Evolutionary conservation across 2,329 filamentous ascomycete species (phyloP), one percentile per base, ranked within the genome.

Genomic region (Elsinoe australis): DNA sequence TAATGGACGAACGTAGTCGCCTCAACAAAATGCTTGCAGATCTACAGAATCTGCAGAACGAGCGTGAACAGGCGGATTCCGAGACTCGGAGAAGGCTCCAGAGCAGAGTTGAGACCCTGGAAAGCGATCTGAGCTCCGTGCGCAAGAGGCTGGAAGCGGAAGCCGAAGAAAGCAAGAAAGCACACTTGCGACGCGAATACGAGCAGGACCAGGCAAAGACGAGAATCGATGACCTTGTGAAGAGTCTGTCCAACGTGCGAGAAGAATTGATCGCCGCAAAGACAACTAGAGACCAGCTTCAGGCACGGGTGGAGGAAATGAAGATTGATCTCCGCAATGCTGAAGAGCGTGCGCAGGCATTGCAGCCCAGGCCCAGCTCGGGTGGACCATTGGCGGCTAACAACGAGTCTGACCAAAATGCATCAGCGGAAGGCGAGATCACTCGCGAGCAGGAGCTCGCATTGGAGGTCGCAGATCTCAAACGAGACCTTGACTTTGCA

Each of bases 201-300:
- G 92, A 98, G 52, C 79, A 83, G 33, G 83, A 87, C 55, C 87
- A 96, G 62, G 82, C 78, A 44, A 87, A 95, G 63, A 92, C 88
- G 65, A 81, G 89, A 45, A 92, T 96, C 52, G 90, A 98, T 56
- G 90, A 96, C 59, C 77, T 98, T 36, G 83, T 90, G 53, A 74
- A 82, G 24, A 90, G 80, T 58, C 72, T 95, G 32, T 76, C 86
- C 56, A 80, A 87, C 52, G 80, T 83, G 44, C 86, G 90, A 35
- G 89, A 96, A 64, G 88, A 95, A 57, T 77, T 94, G 45, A 80
- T 92, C 36, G 82, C 83, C 19, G 80, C 83, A 18, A 95, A 94
- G 72, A 95, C 90, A 1, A 85, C 80, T 38, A 81, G 85, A 39
- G 90, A 96, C 63, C 86, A 95, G 62, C 74, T 98, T 1, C 89